Conservation (phyloP, 441 rosid species). For the Eutrema salsugineum region DNA sequence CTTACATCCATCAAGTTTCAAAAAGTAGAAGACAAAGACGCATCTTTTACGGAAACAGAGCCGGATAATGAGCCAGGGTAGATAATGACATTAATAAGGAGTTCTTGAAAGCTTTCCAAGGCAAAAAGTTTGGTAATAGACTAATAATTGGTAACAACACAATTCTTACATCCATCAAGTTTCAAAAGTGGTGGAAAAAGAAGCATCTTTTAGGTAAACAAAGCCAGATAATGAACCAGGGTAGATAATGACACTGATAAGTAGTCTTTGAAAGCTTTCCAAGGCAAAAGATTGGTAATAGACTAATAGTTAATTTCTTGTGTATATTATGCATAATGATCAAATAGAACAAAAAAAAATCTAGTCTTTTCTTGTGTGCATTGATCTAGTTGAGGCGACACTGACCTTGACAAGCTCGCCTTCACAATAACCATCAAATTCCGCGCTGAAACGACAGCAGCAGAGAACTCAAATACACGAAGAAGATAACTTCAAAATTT, state of each 20-base stretch:
- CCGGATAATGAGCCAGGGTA: too few species aligned
- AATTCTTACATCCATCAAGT: background rate
- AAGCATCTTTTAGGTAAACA: background rate
- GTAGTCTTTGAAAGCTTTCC: too few species aligned
- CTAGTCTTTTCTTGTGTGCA: background rate
- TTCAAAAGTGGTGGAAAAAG: background rate
- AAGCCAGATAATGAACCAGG: background rate
- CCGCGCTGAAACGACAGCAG: slow-evolving; percentile 56
- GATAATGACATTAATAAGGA: too few species aligned
- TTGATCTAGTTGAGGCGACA: background rate
- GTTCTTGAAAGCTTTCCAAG: too few species aligned
- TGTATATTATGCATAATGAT: background rate
- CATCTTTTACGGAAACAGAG: background rate
- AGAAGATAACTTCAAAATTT: background rate
- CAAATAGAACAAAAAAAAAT: background rate
- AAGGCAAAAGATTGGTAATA: background rate
- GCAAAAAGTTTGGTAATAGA: background rate
- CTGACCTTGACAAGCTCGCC: slow-evolving; percentile 89
- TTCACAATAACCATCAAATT: slow-evolving; percentile 95
- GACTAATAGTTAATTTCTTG: background rate
- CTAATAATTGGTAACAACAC: background rate
- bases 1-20: background rate
- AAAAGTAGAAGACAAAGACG: background rate
- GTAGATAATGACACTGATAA: background rate
- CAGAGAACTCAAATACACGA: slow-evolving; percentile 4